Percentiles rank a stretch among this genome's conserved stretches.
Evolutionary conservation across 106 monocot species (phyloP).

Genomic region (Posidonia australis): DNA sequence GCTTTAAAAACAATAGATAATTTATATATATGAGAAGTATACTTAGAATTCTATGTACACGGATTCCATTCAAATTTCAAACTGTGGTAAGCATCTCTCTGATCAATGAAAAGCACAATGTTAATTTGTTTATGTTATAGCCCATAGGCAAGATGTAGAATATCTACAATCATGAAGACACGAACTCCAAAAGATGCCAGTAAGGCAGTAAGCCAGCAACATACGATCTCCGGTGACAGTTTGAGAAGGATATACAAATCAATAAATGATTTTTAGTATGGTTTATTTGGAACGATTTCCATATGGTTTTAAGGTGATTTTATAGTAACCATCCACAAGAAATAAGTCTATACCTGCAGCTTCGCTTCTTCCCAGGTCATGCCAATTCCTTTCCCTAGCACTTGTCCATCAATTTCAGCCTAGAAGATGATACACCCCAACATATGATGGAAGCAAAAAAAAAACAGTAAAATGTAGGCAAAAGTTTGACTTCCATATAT

Average conservation of each 20-base stretch:
- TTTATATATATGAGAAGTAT: background rate
- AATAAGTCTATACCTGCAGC: slow-evolving; percentile 41
- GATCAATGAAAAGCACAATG: too few species aligned
- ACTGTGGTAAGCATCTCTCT: too few species aligned
- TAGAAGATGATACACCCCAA: slow-evolving; percentile 8
- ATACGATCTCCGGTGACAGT: background rate
- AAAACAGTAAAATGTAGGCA: background rate
- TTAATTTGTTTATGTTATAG: too few species aligned
- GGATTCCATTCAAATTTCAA: too few species aligned
- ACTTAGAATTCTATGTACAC: background rate
- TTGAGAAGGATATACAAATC: too few species aligned
- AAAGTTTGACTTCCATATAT: too few species aligned
- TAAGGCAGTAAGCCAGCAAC: too few species aligned
- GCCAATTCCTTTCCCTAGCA: slow-evolving; percentile 65
- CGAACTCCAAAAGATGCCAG: background rate
- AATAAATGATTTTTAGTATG: too few species aligned
- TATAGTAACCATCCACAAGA: background rate
- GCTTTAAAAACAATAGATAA: background rate
- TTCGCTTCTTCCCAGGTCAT: slow-evolving; percentile 87
- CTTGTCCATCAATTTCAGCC: slow-evolving; percentile 71
- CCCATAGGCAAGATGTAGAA: too few species aligned
- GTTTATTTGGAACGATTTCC: too few species aligned
- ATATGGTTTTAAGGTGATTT: background rate
- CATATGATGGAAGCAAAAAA: background rate
- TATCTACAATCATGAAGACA: background rate